phyloP scores from a whole-genome alignment of 1,284 basidiomycete genomes.

The Leccinum variabile region DNA sequence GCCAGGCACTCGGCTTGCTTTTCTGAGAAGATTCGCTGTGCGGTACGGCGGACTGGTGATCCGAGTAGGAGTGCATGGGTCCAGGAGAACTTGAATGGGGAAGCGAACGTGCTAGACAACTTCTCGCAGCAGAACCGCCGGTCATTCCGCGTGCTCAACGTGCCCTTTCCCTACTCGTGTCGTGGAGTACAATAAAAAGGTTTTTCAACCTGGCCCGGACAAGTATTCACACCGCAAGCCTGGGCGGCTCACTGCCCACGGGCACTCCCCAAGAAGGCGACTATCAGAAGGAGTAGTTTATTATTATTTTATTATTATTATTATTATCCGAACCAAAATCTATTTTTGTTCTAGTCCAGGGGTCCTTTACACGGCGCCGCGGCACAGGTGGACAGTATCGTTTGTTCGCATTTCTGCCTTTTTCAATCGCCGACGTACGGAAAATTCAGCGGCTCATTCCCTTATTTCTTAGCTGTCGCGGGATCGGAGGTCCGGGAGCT shows the following conservation, averaged over 20 bases:
- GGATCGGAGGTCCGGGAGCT: conserved; percentile 12
- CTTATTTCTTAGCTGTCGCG: conserved; percentile 1
- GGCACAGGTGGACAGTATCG: conserved; percentile 30
- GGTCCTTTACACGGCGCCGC: conserved; percentile 24
- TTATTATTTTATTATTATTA: conserved; percentile 20
- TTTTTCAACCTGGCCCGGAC: conserved; percentile 4
- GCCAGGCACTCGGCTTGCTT: conserved; percentile 29
- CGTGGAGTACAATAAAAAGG: conserved; percentile 3
- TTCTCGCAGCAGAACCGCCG: conserved; percentile 8
- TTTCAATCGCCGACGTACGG: conserved; percentile 34
- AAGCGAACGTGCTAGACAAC: conserved; percentile 21
- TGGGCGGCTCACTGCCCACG: conserved; percentile 7
- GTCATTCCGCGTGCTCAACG: conserved; percentile 20
- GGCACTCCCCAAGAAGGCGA: conserved; percentile 6
- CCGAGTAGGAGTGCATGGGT: conserved; percentile 35
- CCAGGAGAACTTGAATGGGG: conserved; percentile 15
- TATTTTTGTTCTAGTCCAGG: conserved; percentile 23
- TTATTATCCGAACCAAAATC: neutral
- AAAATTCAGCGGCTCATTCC: conserved; percentile 21
- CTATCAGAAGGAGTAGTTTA: conserved; percentile 16
- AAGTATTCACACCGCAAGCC: conserved; percentile 23
- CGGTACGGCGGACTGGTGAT: conserved; percentile 31
- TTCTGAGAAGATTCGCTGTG: conserved; percentile 30
- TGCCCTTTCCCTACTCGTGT: conserved; percentile 12
- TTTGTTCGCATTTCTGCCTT: conserved; percentile 9